Evolutionary conservation across 1,284 basidiomycete species (phyloP).

Genomic region (Cystobasidium slooffiae): DNA sequence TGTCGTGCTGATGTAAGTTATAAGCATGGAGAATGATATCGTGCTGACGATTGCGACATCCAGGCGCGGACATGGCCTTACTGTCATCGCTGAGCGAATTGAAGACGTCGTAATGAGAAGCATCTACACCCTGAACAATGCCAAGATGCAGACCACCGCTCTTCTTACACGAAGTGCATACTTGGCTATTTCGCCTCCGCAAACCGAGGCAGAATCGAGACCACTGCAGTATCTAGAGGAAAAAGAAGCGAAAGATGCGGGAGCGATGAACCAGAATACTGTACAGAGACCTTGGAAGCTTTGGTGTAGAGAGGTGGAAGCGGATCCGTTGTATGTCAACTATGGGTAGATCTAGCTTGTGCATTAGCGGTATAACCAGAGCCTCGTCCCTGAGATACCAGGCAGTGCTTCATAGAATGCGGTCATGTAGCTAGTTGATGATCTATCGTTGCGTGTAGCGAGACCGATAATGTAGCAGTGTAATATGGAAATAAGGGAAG

Average conservation of each 20-base stretch:
- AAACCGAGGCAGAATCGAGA: background rate
- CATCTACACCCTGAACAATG: conserved; percentile 22
- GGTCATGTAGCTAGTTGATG: no score
- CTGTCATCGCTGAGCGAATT: conserved; percentile 9
- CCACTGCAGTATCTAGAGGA: conserved; percentile 5
- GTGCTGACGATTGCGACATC: background rate
- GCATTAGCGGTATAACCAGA: no score
- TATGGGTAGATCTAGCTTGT: background rate
- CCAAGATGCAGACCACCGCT: conserved; percentile 9
- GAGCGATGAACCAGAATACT: conserved; percentile 9
- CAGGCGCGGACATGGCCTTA: conserved; percentile 25
- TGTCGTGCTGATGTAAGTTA: conserved; percentile 22
- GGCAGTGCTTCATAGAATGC: no score
- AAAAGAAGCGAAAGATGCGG: conserved; percentile 12
- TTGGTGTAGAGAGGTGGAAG: conserved; percentile 15
- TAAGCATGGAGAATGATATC: background rate
- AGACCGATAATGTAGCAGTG: no score
- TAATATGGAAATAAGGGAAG: no score
- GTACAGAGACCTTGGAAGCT: conserved; percentile 21
- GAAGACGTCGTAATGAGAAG: conserved; percentile 27
- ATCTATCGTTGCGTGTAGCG: no score
- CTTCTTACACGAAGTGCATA: background rate
- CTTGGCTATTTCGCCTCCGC: background rate
- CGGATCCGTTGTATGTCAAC: background rate
- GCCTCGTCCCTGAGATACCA: no score